These are phyloP conservation scores for Salix brachista DNA, from an alignment of 345 rosid species.

Conservation along the genomic window DNA sequence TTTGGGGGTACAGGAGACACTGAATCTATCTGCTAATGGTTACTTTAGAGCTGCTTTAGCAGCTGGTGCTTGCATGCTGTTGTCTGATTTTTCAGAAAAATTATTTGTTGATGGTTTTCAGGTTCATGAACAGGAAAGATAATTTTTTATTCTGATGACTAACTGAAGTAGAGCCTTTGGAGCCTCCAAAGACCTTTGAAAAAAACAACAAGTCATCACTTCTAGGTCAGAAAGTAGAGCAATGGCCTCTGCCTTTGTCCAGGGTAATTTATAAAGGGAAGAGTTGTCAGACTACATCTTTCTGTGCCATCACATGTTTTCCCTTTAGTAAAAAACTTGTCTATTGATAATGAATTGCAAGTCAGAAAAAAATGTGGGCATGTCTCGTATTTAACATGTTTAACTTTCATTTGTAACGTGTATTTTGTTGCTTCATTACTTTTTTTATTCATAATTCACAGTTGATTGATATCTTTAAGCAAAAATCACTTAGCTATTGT, in stretches of 20 bases:
- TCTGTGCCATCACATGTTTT: not conserved
- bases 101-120: not conserved
- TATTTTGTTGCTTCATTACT: not conserved
- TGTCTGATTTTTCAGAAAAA: not conserved
- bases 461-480: not conserved
- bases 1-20: not conserved
- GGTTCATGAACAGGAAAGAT: not conserved
- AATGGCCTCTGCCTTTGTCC: no score
- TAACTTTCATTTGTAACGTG: not conserved
- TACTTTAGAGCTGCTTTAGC: not conserved
- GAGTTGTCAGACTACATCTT: not conserved
- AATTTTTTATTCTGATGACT: not conserved
- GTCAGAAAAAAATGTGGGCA: not conserved
- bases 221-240: no score
- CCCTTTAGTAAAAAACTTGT: not conserved
- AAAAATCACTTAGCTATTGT: no score
- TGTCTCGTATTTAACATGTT: not conserved
- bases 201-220: no score
- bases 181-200: no score
- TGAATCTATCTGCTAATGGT: not conserved
- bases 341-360: no score
- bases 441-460: not conserved
- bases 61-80: not conserved
- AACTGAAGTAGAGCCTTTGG: not conserved
- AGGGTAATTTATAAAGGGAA: not conserved